phyloP scores from a whole-genome alignment of 148 eudicot species.

The Salicornia ramosissima region DNA sequence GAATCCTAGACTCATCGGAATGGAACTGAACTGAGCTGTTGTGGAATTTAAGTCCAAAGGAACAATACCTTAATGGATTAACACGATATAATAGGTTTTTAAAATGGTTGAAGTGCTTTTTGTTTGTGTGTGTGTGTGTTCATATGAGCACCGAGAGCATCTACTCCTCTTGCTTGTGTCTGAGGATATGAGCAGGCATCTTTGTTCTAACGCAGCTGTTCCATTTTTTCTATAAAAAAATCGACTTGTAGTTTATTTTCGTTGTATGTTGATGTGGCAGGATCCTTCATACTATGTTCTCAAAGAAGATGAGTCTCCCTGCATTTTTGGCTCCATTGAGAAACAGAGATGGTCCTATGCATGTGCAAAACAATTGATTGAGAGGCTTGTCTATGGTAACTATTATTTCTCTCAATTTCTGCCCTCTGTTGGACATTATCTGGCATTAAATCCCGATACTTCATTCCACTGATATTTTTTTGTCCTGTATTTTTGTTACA shows the following conservation, averaged over 20 bases:
- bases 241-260: neutral
- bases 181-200: neutral
- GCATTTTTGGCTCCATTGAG: conserved; percentile 96
- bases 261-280: conserved; percentile 30
- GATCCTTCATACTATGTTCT: conserved; percentile 87
- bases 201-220: neutral
- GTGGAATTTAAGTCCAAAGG: too few relatives aligned
- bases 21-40: too few relatives aligned
- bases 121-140: too few relatives aligned
- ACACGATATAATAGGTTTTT: too few relatives aligned
- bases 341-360: conserved; percentile 99
- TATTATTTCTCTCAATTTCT: neutral
- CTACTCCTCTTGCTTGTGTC: neutral
- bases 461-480: neutral
- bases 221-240: too few relatives aligned
- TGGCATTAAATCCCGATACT: neutral
- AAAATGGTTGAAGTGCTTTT: too few relatives aligned
- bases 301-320: conserved; percentile 83
- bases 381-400: conserved; percentile 87
- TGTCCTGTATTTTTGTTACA: conserved; percentile 19
- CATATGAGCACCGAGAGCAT: too few relatives aligned
- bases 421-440: neutral
- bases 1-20: too few relatives aligned
- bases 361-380: conserved; percentile 96
- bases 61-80: too few relatives aligned